Evolutionary conservation across 1,284 basidiomycete genomes (phyloP), one percentile per base, ranked within the genome.

Genomic region (Irpex lacteus): DNA sequence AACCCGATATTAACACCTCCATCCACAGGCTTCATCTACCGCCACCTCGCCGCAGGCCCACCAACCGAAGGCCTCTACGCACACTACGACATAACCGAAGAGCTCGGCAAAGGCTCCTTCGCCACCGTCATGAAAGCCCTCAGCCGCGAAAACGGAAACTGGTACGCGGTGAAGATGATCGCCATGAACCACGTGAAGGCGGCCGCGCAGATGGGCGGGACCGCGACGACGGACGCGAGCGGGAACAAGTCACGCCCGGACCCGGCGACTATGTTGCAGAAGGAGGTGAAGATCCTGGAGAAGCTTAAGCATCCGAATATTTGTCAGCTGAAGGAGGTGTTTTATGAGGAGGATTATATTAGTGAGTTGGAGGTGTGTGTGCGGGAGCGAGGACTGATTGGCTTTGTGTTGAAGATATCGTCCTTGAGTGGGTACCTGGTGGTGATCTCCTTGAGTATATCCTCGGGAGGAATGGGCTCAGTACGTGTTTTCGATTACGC

Each of bases 371-470:
- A 18, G n/a, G 26, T 13, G 19, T 9, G 26, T 34, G 26, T 59
- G 52, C 8, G n/a, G 6, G 44, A 8, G n/a, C 40, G 26, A 26
- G 4, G 26, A 26, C 26, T 26, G 26, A 26, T 26, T 26, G 26
- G 26, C 2, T 26, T 66, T 34, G 40, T 63, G 47, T n/a, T 18
- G 15, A 26, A 92, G 91, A 88, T 72, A 80, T 94, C 36, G 89
- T 94, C 0, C 77, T 94, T 62, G 92, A 95, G 75, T 87, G 88
- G 66, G 83, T 97, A 3, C 86, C 90, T 36, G 96, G 96, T n/a
- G 95, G 95, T 0, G 95, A 26, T 26, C 3, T 98, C 15, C 80
- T 97, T 15, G 91, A 95, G 67, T 88, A 86, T 70, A 94, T 96
- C 67, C 73, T 93, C 57, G 79, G 75, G 13, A 71, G 76, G 4